Evolutionary conservation across 2,329 filamentous ascomycete genomes (phyloP), one percentile per base, ranked within the genome.

Genomic region (Pyricularia pennisetigena): DNA sequence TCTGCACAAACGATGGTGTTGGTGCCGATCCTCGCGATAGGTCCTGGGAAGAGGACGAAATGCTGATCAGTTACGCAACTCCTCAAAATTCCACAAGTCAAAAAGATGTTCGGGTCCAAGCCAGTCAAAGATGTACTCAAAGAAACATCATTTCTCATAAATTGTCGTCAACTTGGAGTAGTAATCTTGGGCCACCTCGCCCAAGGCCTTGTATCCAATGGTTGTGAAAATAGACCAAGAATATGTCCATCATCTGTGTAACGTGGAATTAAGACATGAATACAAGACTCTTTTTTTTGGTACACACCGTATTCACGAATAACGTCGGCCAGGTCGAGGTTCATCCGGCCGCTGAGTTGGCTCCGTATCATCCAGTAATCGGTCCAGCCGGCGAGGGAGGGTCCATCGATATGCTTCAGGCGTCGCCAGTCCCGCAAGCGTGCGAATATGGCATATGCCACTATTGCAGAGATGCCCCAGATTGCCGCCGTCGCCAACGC

Each of bases 1-100:
- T 77, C 74, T 65, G 72, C 73, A 68, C 72, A 74, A 4, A 77
- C 72, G 16, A 77, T 72, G 70, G 72, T 74, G 65, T 75, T 74
- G 12, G 73, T 72, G 0, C 69, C 59, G 14, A 62, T 62, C 28
- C 59, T 62, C 16, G 59, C 59, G 14, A 62, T 7, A 20, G 59
- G 59, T 14, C 59, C 59, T 62, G 59, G 5, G 16, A 62, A 62
- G 57, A 61, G 28, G 59, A 29, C 9, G 14, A 26, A 54, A 61
- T 12, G n/a, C 7, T 24, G 16, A 61, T 61, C 57, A 61, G 57
- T 26, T 8, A 26, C 8, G 23, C 10, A 12, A 8, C 5, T 26
- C 9, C 23, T 26, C 8, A 26, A 61, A 4, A 24, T 61, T 24
- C 20, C 7, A 10, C 8, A 54, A 20, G 7, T 54, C 1, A 4